Evolutionary conservation across 1,284 basidiomycete species (phyloP), one percentile per base, ranked within the genome.

Genomic region (Austroboletus novae-zelandiae): DNA sequence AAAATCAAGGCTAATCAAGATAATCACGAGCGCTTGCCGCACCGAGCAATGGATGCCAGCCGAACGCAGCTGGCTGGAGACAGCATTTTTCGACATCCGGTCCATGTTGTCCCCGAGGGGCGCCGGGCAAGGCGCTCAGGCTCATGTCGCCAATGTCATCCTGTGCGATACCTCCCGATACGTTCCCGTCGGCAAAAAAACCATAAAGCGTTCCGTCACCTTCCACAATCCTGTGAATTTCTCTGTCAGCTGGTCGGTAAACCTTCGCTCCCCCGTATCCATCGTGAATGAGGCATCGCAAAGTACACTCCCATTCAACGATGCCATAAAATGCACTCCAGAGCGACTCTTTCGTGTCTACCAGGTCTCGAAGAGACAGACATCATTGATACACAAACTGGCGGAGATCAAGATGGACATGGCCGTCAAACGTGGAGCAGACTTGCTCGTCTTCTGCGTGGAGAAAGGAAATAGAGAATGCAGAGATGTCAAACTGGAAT

Each of bases 391-490:
- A 15, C 31, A 15, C 11, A 47, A 39, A 29, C 25, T 27, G 25
- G 40, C 47, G 9, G 43, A 39, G 20, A 43, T 15, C 36, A 61
- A 59, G 32, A 44, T 39, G 37, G 41, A 45, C n/a, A 11, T 32
- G 25, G 40, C 45, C 1, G 37, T 64, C 51, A 51, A 62, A 47
- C 61, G 59, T 14, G 60, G 61, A 44, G 57, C 57, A 4, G 60
- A 62, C 32, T 35, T 64, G 7, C 64, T 66, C 29, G 34, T 62
- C 14, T 59, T 55, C 39, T 67, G 58, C 43, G 53, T 54, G 39
- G 36, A 50, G 23, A 59, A 57, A 45, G 42, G 42, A 14, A 20
- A 4, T 6, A 32, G 31, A 5, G 58, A 42, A 5, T 45, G 15
- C 27, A 20, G 10, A 29, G 43, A 52, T 14, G 48, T 61, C 40